A percentile compares a stretch with the other conserved stretches of the same genome.
Conservation (phyloP, 352 stramenopile species). For the Elongisporangium senticosum region DNA sequence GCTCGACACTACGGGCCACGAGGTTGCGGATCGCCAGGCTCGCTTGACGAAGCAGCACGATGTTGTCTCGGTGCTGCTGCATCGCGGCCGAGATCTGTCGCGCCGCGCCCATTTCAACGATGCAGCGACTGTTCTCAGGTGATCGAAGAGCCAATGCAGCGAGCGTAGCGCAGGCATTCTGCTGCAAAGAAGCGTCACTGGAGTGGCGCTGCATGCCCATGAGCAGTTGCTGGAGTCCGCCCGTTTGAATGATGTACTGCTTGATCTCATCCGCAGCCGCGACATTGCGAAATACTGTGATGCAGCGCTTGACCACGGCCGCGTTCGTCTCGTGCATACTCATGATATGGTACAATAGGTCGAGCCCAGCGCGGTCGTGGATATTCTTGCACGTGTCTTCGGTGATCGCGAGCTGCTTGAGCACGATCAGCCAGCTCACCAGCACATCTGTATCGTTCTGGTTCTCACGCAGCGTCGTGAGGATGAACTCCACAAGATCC, state of each 20-base stretch:
- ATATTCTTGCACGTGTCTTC: constrained; percentile 76
- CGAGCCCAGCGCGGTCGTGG: constrained; percentile 46
- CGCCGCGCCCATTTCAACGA: constrained; percentile 47
- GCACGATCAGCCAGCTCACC: constrained; percentile 51
- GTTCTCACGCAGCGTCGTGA: constrained; percentile 25
- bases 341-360: constrained; percentile 53
- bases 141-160: constrained; percentile 64
- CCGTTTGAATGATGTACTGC: constrained; percentile 46
- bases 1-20: constrained; percentile 49
- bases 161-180: constrained; percentile 68
- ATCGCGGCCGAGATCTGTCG: constrained; percentile 51
- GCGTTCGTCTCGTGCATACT: constrained; percentile 39
- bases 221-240: constrained; percentile 44
- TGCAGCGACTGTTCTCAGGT: constrained; percentile 46
- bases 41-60: constrained; percentile 55
- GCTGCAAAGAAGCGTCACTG: constrained; percentile 48
- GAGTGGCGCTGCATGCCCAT: constrained; percentile 49
- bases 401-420: constrained; percentile 75
- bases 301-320: constrained; percentile 49
- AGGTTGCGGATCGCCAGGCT: constrained; percentile 81
- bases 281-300: constrained; percentile 69
- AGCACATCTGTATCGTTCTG: constrained; percentile 22
- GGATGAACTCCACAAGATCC: constrained; percentile 44
- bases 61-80: constrained; percentile 34
- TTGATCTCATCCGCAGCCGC: constrained; percentile 71